Evolutionary conservation across 148 eudicot genomes (phyloP).

Genomic region (Vaccinium myrtillus): DNA sequence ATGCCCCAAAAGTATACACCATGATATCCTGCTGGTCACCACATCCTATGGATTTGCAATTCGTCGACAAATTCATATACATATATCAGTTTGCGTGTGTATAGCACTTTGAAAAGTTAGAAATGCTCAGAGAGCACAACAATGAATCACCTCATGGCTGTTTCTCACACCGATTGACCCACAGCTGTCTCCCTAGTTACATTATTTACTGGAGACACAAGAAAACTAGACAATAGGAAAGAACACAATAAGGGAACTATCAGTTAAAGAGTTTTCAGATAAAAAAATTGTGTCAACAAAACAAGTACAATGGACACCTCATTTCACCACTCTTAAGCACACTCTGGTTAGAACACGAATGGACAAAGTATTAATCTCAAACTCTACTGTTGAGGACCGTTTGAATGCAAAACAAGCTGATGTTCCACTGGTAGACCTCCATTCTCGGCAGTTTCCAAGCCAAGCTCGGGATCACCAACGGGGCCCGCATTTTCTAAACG

Average conservation of each 20-base stretch:
- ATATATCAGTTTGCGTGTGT: too few species aligned
- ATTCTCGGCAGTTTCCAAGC: conserved; percentile 51
- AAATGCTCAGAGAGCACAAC: too few species aligned
- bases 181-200: background rate
- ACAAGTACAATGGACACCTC: background rate
- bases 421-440: conserved; percentile 32
- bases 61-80: too few species aligned
- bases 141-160: too few species aligned
- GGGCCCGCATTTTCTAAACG: conserved; percentile 51
- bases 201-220: background rate
- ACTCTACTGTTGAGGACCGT: conserved; percentile 28
- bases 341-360: background rate
- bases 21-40: background rate
- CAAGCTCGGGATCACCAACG: conserved; percentile 35
- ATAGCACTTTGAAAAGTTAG: background rate
- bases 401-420: conserved; percentile 19
- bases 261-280: background rate
- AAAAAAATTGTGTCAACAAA: background rate
- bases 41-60: too few species aligned
- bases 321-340: background rate
- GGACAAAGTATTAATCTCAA: background rate
- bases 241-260: background rate
- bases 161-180: background rate
- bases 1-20: background rate
- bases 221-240: background rate